Conservation (phyloP, 2,329 filamentous ascomycete genomes). For the Aspergillus novofumigatus region DNA sequence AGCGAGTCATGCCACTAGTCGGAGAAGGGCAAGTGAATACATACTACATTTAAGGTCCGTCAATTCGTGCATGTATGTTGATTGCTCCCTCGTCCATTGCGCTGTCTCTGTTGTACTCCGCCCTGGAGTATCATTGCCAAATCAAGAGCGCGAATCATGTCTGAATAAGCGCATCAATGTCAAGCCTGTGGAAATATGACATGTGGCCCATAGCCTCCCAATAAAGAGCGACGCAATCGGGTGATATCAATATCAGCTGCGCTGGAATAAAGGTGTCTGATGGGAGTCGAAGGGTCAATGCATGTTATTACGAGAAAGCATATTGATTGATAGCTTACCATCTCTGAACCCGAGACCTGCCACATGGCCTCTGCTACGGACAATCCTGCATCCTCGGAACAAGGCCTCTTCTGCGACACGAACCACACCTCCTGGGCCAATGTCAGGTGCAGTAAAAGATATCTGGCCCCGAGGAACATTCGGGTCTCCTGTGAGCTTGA, state of each 20-base stretch:
- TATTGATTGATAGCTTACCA: conserved; percentile 52
- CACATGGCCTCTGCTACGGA: conserved; percentile 72
- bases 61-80: conserved; percentile 4
- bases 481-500: conserved; percentile 88
- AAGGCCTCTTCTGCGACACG: conserved; percentile 60
- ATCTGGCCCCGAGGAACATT: conserved; percentile 85
- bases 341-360: conserved; percentile 66
- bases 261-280: conserved; percentile 60
- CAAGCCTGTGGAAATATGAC: conserved; percentile 42
- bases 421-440: conserved; percentile 63
- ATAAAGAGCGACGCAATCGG: conserved; percentile 73
- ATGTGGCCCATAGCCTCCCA: conserved; percentile 60
- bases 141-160: conserved; percentile 13
- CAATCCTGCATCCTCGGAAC: conserved; percentile 71
- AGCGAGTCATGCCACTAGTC: not conserved
- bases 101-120: too few species aligned
- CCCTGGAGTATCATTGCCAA: not conserved
- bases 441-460: conserved; percentile 75
- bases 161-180: conserved; percentile 38
- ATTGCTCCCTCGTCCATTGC: too few species aligned
- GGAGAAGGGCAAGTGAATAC: not conserved
- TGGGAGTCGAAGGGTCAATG: not conserved
- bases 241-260: conserved; percentile 72
- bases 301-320: not conserved
- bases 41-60: not conserved